Conservation (phyloP, 1,284 basidiomycete species). For the Malassezia arunalokei region DNA sequence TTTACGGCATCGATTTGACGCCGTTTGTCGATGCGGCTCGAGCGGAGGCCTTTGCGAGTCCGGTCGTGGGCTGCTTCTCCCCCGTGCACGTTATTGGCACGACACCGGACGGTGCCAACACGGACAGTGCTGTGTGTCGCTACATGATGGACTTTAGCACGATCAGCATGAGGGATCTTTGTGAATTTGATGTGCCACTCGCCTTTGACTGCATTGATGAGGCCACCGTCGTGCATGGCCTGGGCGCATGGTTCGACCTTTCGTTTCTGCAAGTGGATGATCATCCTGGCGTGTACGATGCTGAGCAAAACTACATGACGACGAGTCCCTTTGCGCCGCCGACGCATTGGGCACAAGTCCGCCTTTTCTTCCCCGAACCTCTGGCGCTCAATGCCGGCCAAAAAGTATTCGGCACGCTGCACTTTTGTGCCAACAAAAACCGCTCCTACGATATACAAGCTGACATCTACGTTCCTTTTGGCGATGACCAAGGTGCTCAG, state of each 20-base stretch:
- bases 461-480: constrained; percentile 14
- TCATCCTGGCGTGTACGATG: constrained; percentile 1
- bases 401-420: constrained; percentile 28
- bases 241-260: constrained; percentile 42
- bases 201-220: constrained; percentile 24
- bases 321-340: constrained; percentile 37
- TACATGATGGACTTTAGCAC: constrained; percentile 35
- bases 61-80: constrained; percentile 37
- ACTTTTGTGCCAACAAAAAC: constrained; percentile 33
- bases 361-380: constrained; percentile 35
- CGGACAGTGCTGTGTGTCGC: constrained; percentile 10
- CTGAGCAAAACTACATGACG: constrained; percentile 22
- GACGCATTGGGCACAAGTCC: constrained; percentile 43
- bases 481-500: constrained; percentile 15
- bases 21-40: constrained; percentile 31
- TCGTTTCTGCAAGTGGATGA: constrained; percentile 23
- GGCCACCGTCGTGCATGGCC: constrained; percentile 29
- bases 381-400: constrained; percentile 38
- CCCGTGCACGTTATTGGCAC: constrained; percentile 27
- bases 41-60: constrained; percentile 29
- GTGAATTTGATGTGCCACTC: constrained; percentile 32
- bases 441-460: constrained; percentile 34
- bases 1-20: constrained; percentile 39
- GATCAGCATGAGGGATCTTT: constrained; percentile 25
- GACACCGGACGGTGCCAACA: constrained; percentile 13